Evolutionary conservation across 345 rosid species (phyloP).

Genomic region (Excoecaria agallocha): DNA sequence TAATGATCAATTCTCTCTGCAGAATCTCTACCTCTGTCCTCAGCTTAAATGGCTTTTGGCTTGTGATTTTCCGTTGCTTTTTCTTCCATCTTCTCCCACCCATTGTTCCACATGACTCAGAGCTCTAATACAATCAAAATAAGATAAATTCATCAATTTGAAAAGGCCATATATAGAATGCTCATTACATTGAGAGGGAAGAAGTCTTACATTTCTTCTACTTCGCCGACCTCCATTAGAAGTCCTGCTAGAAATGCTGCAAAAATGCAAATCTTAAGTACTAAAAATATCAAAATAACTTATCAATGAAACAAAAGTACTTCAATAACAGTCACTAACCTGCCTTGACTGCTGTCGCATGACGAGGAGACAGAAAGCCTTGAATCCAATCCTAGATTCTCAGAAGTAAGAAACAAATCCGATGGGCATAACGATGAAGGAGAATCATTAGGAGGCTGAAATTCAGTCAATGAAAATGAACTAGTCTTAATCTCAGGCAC

Average conservation of each 20-base stretch:
- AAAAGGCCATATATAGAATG: background rate
- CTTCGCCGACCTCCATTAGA: slow-evolving; percentile 70
- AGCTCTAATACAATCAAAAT: slow-evolving; percentile 47
- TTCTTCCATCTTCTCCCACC: slow-evolving; percentile 65
- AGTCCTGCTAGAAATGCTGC: slow-evolving; percentile 52
- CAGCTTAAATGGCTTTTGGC: slow-evolving; percentile 71
- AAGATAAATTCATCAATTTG: background rate
- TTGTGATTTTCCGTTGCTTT: slow-evolving; percentile 54
- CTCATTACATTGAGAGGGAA: background rate
- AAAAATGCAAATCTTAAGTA: slow-evolving; percentile 4
- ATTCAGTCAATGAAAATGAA: slow-evolving; percentile 12
- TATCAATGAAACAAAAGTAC: slow-evolving; percentile 2
- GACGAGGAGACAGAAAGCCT: slow-evolving; percentile 61
- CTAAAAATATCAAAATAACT: background rate
- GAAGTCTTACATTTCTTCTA: slow-evolving; percentile 61
- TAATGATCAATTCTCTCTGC: background rate
- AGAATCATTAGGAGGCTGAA: slow-evolving; percentile 13
- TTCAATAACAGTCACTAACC: slow-evolving; percentile 35
- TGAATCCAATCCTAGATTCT: slow-evolving; percentile 63
- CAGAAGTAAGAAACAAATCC: slow-evolving; percentile 56
- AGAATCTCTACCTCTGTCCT: slow-evolving; percentile 69
- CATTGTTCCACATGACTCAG: slow-evolving; percentile 58
- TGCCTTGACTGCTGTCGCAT: slow-evolving; percentile 58
- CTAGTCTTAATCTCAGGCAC: slow-evolving; percentile 27
- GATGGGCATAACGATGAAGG: slow-evolving; percentile 48